phyloP scores from a whole-genome alignment of 148 eudicot species.

The Vaccinium myrtillus region DNA sequence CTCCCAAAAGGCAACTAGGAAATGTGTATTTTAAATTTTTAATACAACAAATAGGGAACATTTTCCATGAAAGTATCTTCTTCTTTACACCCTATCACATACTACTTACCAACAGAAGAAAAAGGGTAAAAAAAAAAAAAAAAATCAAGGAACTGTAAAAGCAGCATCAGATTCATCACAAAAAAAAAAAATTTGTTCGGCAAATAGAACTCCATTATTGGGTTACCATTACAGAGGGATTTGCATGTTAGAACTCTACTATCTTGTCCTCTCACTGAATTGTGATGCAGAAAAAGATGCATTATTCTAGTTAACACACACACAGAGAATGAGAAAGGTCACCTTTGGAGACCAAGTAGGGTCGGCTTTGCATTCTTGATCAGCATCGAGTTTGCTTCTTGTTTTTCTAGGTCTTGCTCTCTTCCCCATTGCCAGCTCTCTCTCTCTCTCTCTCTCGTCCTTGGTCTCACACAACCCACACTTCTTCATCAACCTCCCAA shows the following conservation, averaged over 20 bases:
- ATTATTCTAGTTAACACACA: background rate
- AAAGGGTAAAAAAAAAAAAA: background rate
- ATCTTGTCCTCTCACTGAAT: background rate
- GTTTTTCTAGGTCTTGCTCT: background rate
- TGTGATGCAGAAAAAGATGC: background rate
- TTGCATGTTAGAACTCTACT: background rate
- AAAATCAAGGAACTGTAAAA: background rate
- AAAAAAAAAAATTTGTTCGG: no score
- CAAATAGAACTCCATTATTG: background rate
- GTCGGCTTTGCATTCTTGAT: background rate
- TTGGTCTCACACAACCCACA: background rate
- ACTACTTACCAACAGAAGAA: background rate
- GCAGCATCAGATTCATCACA: background rate
- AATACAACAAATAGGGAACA: background rate
- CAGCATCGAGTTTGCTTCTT: background rate
- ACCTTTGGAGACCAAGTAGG: conserved; percentile 1
- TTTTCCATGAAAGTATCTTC: background rate
- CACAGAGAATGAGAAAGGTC: background rate
- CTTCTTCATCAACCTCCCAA: background rate
- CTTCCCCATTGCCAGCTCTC: background rate
- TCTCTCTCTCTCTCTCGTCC: background rate
- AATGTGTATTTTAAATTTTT: background rate
- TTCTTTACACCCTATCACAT: background rate
- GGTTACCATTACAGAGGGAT: background rate
- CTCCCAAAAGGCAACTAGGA: no score